A percentile compares a stretch with the other conserved stretches of the same genome.
These are phyloP conservation scores for Picea engelmannii DNA, from an alignment of 83 land plant genomes.

Conservation along the genomic window DNA sequence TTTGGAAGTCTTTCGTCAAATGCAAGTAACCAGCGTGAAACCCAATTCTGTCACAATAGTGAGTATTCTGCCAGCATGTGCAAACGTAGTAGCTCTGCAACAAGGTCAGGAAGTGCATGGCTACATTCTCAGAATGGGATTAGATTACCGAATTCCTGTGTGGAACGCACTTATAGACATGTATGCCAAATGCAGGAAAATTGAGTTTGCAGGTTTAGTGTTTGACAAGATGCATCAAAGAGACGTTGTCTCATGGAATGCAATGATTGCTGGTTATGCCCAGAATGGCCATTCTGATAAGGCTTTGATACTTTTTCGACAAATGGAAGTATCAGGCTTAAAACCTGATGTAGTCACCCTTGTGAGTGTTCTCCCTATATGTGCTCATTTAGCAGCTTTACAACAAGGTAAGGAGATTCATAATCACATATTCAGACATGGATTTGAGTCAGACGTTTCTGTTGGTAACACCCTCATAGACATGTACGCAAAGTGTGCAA, in stretches of 20 bases:
- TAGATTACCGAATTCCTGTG: conserved; percentile 37
- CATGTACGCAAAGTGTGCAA: conserved; percentile 19
- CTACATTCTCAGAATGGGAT: conserved; percentile 15
- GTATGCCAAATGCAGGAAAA: conserved; percentile 54
- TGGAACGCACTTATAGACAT: conserved; percentile 54
- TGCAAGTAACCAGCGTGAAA: conserved; percentile 26
- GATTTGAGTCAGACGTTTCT: too few relatives aligned
- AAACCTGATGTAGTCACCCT: conserved; percentile 17
- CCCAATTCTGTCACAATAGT: conserved; percentile 59
- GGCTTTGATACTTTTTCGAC: conserved; percentile 32
- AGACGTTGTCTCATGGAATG: conserved; percentile 65
- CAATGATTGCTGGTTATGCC: conserved; percentile 56
- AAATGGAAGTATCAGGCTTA: conserved; percentile 25
- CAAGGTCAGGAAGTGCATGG: conserved; percentile 54
- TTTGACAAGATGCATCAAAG: conserved; percentile 37
- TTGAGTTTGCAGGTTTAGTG: conserved; percentile 30
- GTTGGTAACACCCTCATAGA: conserved; percentile 9
- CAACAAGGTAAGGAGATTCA: too few relatives aligned
- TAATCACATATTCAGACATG: too few relatives aligned
- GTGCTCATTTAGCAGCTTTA: conserved; percentile 25
- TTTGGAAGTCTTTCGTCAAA: conserved; percentile 31
- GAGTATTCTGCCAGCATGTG: conserved; percentile 46
- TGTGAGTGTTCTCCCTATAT: conserved; percentile 42
- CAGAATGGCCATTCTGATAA: conserved; percentile 36
- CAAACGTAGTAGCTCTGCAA: conserved; percentile 33